Conservation (phyloP, 2,329 filamentous ascomycete species). For the Westerdykella ornata region DNA sequence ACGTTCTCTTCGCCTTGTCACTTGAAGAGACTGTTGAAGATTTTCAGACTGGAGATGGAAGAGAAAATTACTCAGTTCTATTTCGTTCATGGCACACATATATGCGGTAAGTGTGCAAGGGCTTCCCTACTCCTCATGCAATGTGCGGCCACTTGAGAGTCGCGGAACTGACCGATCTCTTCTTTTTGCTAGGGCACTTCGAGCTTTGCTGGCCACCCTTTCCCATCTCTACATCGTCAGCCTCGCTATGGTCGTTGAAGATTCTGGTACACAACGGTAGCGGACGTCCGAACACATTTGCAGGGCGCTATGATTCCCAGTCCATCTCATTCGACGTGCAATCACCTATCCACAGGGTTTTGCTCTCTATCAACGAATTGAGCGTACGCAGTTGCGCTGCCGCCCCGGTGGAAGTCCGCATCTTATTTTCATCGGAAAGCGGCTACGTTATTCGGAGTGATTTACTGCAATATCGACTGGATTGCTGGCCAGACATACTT, state of each 20-base stretch:
- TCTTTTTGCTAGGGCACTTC: constrained; percentile 1
- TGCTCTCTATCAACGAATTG: neutral
- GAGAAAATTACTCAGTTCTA: neutral
- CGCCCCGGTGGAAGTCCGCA: neutral
- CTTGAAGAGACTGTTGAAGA: neutral
- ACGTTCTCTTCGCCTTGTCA: neutral
- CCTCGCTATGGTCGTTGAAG: constrained; percentile 2
- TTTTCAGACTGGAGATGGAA: neutral
- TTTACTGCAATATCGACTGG: constrained; percentile 6
- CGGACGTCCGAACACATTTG: neutral
- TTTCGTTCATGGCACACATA: neutral
- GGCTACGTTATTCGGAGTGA: constrained; percentile 4
- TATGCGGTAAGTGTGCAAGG: neutral
- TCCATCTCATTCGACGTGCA: neutral
- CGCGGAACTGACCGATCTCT: too few species aligned
- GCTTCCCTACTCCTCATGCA: neutral
- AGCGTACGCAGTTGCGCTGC: neutral
- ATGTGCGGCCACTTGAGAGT: neutral
- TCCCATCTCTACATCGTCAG: neutral
- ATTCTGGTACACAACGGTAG: neutral
- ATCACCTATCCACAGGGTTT: neutral
- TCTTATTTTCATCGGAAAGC: constrained; percentile 2
- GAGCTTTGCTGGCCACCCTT: neutral
- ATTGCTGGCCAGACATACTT: constrained; percentile 1
- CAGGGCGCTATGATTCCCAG: neutral